Conservation (phyloP, 73 alveolate species). For the Symbiodinium pilosum region DNA sequence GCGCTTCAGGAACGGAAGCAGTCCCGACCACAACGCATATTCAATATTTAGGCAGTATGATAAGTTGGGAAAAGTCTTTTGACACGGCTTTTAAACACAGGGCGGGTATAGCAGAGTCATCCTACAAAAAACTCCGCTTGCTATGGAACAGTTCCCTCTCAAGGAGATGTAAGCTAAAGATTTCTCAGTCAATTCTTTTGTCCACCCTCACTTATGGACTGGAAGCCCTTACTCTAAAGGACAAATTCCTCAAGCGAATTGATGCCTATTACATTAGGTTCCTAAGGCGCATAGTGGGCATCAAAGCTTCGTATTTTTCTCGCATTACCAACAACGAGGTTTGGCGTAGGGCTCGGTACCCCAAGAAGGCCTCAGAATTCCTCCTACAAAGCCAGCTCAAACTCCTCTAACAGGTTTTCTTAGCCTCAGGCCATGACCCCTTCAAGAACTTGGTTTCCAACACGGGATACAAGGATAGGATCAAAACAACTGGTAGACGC, state of each 20-base stretch:
- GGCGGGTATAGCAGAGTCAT: not conserved
- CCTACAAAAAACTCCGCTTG: not conserved
- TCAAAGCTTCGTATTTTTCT: too few species aligned
- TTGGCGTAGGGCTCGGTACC: not conserved
- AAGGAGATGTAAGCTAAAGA: not conserved
- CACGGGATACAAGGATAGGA: not conserved
- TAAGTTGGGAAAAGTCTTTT: not conserved
- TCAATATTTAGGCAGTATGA: not conserved
- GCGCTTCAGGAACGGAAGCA: not conserved
- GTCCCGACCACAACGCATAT: conserved; percentile 18
- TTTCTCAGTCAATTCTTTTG: not conserved
- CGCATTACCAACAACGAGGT: not conserved
- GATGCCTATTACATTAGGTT: not conserved
- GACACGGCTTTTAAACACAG: not conserved
- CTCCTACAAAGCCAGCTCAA: too few species aligned
- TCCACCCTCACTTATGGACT: not conserved
- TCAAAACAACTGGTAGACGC: not conserved
- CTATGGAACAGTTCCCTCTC: not conserved
- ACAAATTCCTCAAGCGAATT: not conserved
- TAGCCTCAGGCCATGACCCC: not conserved
- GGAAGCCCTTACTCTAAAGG: not conserved
- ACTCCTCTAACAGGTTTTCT: too few species aligned
- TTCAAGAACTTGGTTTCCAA: not conserved
- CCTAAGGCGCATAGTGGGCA: not conserved
- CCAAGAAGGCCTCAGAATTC: too few species aligned